Conservation (phyloP, 352 stramenopile species). For the Pythium dissotocum region DNA sequence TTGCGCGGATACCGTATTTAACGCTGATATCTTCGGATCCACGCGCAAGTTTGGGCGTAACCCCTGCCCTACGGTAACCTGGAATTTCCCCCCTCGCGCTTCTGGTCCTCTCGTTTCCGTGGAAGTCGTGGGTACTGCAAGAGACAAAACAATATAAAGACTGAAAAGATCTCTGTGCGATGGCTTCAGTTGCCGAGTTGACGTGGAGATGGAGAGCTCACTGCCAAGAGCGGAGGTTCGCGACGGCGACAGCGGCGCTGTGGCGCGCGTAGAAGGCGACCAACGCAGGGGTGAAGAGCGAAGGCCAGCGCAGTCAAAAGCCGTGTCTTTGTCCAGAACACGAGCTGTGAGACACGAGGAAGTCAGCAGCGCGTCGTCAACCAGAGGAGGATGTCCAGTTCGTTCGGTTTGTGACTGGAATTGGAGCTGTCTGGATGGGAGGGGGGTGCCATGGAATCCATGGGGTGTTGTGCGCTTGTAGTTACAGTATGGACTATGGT, state of each 20-base stretch:
- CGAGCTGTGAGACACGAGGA: too few relatives aligned
- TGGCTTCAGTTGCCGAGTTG: constrained; percentile 7
- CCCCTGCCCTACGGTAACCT: background rate
- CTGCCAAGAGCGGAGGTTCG: too few relatives aligned
- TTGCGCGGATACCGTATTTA: background rate
- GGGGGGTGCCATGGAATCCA: too few relatives aligned
- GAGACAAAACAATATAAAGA: background rate
- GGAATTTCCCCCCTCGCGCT: constrained; percentile 6
- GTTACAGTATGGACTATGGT: too few relatives aligned
- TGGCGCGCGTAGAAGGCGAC: background rate
- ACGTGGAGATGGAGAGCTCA: background rate
- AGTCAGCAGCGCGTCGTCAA: too few relatives aligned
- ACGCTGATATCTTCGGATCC: constrained; percentile 14
- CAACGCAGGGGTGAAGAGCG: too few relatives aligned
- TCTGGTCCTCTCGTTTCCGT: constrained; percentile 17
- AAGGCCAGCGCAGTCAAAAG: too few relatives aligned
- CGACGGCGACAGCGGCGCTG: background rate
- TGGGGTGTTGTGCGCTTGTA: too few relatives aligned
- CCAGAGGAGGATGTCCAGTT: too few relatives aligned
- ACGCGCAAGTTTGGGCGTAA: background rate
- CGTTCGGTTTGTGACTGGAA: too few relatives aligned
- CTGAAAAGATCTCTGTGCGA: constrained; percentile 7
- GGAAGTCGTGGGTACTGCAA: background rate
- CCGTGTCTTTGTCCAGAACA: too few relatives aligned
- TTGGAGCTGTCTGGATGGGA: too few relatives aligned